phyloP scores from a whole-genome alignment of 148 eudicot species.

The Vaccinium vitisidaea region DNA sequence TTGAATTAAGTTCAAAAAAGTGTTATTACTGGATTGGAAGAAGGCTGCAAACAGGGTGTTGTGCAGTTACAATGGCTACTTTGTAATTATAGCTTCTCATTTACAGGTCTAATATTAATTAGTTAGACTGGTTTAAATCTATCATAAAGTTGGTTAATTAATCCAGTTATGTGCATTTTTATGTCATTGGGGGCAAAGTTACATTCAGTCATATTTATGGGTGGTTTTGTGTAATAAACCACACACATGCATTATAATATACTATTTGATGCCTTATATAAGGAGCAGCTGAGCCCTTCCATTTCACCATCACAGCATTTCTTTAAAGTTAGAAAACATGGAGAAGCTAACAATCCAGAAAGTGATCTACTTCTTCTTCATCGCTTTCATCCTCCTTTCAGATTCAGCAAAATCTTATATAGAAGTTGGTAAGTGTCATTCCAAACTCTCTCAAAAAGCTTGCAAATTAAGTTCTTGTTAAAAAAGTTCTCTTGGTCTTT shows the following conservation, averaged over 20 bases:
- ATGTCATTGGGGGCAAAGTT: background rate
- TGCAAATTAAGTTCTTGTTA: background rate
- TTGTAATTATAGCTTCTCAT: too few relatives aligned
- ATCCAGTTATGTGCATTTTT: too few relatives aligned
- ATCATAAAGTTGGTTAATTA: too few relatives aligned
- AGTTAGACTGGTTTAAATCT: too few relatives aligned
- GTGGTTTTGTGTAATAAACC: background rate
- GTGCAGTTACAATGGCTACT: too few relatives aligned
- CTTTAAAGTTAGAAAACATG: background rate
- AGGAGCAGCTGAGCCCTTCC: background rate
- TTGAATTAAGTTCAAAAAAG: too few relatives aligned
- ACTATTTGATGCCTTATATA: conserved; percentile 3
- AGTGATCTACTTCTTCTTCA: background rate
- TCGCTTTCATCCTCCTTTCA: conserved; percentile 11
- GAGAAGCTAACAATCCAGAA: background rate
- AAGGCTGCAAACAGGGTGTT: too few relatives aligned
- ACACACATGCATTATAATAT: background rate
- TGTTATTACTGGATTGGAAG: too few relatives aligned
- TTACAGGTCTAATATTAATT: too few relatives aligned
- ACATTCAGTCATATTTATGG: background rate
- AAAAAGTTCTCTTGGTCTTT: too few relatives aligned
- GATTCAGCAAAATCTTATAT: conserved; percentile 14
- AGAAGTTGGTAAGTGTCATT: conserved; percentile 35
- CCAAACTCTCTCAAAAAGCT: background rate
- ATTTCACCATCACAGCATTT: background rate